Evolutionary conservation across 805 yeast genomes (phyloP).

Genomic region (Cyberlindnera petersonii): DNA sequence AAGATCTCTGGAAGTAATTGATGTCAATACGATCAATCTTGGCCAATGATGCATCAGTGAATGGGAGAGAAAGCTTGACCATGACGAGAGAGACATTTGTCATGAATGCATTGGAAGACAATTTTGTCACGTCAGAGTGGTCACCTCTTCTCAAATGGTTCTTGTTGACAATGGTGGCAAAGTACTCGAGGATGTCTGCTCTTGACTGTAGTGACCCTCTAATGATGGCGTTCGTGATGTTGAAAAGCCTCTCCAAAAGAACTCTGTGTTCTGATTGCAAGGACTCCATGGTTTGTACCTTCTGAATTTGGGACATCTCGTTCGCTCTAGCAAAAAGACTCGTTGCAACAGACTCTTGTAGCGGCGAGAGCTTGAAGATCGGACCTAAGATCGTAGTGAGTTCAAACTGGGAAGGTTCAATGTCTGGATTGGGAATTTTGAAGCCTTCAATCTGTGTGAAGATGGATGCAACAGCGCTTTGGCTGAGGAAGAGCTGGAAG

Average conservation of each 20-base stretch:
- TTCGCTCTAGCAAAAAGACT: conserved; percentile 39
- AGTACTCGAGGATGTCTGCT: conserved; percentile 57
- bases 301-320: conserved; percentile 37
- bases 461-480: conserved; percentile 57
- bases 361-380: conserved; percentile 69
- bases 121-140: conserved; percentile 62
- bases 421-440: conserved; percentile 37
- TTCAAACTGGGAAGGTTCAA: conserved; percentile 53
- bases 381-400: conserved; percentile 71
- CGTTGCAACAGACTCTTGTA: conserved; percentile 46
- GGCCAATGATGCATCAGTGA: conserved; percentile 58
- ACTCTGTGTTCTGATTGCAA: conserved; percentile 61
- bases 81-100: conserved; percentile 66
- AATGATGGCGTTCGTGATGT: conserved; percentile 66
- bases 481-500: conserved; percentile 52
- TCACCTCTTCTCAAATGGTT: conserved; percentile 87
- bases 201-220: conserved; percentile 70
- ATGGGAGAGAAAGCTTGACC: conserved; percentile 76
- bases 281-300: conserved; percentile 51
- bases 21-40: conserved; percentile 77
- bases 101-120: conserved; percentile 81
- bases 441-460: conserved; percentile 58
- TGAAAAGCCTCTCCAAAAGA: conserved; percentile 59
- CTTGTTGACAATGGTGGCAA: conserved; percentile 69
- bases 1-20: conserved; percentile 54